A percentile compares a stretch with the other conserved stretches of the same genome.
phyloP scores from a whole-genome alignment of 768 basidiomycete genomes.

The Pulveroboletus sp. region DNA sequence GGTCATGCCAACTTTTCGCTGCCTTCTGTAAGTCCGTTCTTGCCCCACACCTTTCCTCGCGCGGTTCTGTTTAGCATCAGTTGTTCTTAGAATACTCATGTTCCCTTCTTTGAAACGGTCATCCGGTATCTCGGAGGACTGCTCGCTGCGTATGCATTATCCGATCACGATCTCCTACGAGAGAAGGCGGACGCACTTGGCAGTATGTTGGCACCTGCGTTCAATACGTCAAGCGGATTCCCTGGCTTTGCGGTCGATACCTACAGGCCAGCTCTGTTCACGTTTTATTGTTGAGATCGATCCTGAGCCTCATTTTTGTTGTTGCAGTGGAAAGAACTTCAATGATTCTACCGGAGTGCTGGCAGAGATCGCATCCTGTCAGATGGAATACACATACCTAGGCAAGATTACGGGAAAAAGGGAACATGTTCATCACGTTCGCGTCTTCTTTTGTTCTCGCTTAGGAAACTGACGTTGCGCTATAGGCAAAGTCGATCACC shows the following conservation, averaged over 20 bases:
- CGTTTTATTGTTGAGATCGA: neutral
- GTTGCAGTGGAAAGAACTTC: neutral
- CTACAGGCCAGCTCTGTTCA: conserved; percentile 36
- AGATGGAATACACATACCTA: conserved; percentile 82
- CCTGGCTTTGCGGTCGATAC: conserved; percentile 70
- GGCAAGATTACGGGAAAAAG: conserved; percentile 72
- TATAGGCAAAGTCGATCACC: conserved; percentile 48
- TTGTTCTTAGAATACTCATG: conserved; percentile 25
- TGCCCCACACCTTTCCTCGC: neutral
- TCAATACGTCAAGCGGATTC: conserved; percentile 64
- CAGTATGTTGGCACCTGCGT: conserved; percentile 59
- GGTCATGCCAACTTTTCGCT: conserved; percentile 45
- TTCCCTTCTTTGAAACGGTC: conserved; percentile 75
- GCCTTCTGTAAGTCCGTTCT: conserved; percentile 31
- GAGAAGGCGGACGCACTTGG: conserved; percentile 74
- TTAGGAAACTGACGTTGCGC: neutral
- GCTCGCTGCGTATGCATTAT: conserved; percentile 75
- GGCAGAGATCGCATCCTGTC: conserved; percentile 77
- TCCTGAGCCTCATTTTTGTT: neutral
- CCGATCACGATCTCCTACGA: conserved; percentile 58
- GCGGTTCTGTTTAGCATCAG: neutral
- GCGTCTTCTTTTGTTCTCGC: conserved; percentile 14
- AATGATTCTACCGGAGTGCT: conserved; percentile 35
- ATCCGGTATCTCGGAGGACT: conserved; percentile 89
- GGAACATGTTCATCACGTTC: conserved; percentile 52